Conservation (phyloP, 1,139 yeast species). For the Citeromyces hawaiiensis region DNA sequence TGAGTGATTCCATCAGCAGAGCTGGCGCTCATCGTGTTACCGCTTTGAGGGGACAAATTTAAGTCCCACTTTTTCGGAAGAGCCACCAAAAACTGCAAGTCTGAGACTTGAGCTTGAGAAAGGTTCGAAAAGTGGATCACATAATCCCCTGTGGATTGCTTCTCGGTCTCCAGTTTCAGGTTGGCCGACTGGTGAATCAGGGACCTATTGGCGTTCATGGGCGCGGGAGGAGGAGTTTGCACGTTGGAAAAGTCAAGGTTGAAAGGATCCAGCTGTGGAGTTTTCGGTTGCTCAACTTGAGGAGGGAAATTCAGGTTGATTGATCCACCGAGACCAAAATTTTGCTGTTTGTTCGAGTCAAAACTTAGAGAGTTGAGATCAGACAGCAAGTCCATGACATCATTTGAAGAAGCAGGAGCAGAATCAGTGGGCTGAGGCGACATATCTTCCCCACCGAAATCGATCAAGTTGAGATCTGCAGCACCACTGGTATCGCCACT, state of each 20-base stretch:
- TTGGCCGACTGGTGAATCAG: constrained; percentile 23
- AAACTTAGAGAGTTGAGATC: constrained; percentile 35
- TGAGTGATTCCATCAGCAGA: constrained; percentile 47
- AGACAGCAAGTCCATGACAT: constrained; percentile 54
- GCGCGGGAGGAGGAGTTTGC: constrained; percentile 8
- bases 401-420: constrained; percentile 21
- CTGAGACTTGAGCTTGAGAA: constrained; percentile 29
- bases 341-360: constrained; percentile 7
- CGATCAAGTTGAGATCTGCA: constrained; percentile 52
- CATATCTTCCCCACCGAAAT: constrained; percentile 55
- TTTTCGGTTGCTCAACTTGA: constrained; percentile 1
- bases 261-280: constrained; percentile 31
- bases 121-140: constrained; percentile 34
- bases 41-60: constrained; percentile 57
- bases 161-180: constrained; percentile 38
- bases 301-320: constrained; percentile 3
- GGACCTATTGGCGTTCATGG: background rate
- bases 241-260: constrained; percentile 27
- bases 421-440: constrained; percentile 12
- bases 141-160: constrained; percentile 26
- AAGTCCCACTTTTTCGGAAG: constrained; percentile 67
- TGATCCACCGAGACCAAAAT: constrained; percentile 7
- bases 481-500: constrained; percentile 55
- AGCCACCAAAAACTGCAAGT: constrained; percentile 62
- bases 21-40: constrained; percentile 36